Evolutionary conservation across 2,329 filamentous ascomycete genomes (phyloP), one percentile per base, ranked within the genome.

Genomic region (Aureobasidium vineae): DNA sequence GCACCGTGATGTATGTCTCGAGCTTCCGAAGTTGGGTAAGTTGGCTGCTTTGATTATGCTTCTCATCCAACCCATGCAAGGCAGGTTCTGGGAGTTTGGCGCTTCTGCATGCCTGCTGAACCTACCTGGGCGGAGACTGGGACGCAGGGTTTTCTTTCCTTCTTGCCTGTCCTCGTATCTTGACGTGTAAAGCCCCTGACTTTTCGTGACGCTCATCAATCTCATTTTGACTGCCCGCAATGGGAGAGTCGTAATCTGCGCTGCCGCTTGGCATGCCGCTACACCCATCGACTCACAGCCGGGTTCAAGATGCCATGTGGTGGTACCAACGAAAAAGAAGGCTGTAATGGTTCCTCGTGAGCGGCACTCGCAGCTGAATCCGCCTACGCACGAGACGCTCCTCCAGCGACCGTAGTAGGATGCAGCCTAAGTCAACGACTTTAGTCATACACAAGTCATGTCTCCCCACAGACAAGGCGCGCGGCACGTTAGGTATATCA

Each of bases 371-470:
- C 60, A 41, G 36, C 26, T 23, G 33, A 6, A 4, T 36, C 47
- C 33, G 36, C 41, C 3, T 43, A 33, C 23, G 36, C 26, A 43
- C 23, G 60, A 53, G 23, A 64, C 60, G 26, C 21, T 21, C n/a
- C 10, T 38, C n/a, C 28, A 54, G 36, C 45, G 26, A 63, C 16
- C 61, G 40, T 36, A 64, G 15, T 31, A 38, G 16, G n/a, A 36
- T 47, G 56, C 56, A 45, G 41, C 38, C 33, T 31, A 11, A 43
- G 61, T 45, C 61, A 64, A 54, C 49, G 49, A 31, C 36, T 54
- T 43, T 63, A 63, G 59, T 63, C 59, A 41, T 41, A 63, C 59
- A 33, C 59, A 63, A 63, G 59, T 63, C 59, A 63, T 63, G 61
- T 54, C 47, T 63, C 61, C 61, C 61, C 61, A 49, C 61, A 64